phyloP scores from a whole-genome alignment of 148 eudicot genomes.

The Euryodendron excelsum region DNA sequence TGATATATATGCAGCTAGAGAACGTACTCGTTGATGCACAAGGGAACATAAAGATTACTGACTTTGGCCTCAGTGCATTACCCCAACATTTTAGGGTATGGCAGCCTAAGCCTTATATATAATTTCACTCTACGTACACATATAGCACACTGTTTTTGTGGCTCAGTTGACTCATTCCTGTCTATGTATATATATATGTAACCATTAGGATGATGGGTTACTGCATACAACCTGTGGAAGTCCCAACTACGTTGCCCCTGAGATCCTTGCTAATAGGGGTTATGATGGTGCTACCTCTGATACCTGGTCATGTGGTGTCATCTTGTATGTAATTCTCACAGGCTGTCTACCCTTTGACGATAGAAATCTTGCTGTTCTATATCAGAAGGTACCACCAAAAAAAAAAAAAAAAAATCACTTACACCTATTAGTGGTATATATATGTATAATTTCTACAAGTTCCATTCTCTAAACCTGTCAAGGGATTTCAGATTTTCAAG shows the following conservation, averaged over 20 bases:
- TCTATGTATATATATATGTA: background rate
- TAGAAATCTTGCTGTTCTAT: conserved; percentile 83
- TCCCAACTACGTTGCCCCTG: conserved; percentile 98
- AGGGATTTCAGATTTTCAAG: conserved; percentile 32
- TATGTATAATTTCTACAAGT: no score
- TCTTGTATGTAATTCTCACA: conserved; percentile 76
- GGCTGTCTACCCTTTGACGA: conserved; percentile 95
- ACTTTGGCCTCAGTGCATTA: conserved; percentile 95
- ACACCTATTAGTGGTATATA: no score
- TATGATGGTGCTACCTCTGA: conserved; percentile 85
- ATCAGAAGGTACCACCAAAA: conserved; percentile 67
- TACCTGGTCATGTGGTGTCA: conserved; percentile 96
- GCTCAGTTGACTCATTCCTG: background rate
- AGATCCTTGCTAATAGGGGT: conserved; percentile 77
- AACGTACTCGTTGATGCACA: conserved; percentile 73
- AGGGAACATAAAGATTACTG: conserved; percentile 78
- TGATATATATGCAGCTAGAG: conserved; percentile 56
- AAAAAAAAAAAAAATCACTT: no score
- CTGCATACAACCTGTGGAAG: conserved; percentile 98
- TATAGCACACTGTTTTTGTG: background rate
- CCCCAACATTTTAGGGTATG: conserved; percentile 89
- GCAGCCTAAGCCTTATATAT: background rate
- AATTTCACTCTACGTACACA: background rate
- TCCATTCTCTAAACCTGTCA: background rate
- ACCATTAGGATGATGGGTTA: conserved; percentile 71